Conservation (phyloP, 2,329 filamentous ascomycete genomes). For the Exutisphaerella laricina region DNA sequence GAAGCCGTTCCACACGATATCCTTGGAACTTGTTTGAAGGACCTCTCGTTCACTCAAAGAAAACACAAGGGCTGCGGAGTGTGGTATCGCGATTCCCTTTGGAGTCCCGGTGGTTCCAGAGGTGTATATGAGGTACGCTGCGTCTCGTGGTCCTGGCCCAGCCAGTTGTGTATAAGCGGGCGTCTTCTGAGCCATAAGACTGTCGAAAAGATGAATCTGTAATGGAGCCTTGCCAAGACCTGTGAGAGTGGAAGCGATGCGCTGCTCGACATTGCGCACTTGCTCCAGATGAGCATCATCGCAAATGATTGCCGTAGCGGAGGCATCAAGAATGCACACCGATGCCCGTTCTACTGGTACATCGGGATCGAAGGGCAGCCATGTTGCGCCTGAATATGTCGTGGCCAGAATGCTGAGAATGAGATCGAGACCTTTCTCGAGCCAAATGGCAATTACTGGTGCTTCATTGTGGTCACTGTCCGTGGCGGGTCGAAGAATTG, state of each 20-base stretch:
- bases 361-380: constrained; percentile 24
- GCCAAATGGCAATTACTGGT: constrained; percentile 21
- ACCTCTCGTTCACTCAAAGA: constrained; percentile 21
- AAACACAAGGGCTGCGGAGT: constrained; percentile 20
- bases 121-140: constrained; percentile 28
- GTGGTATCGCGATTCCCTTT: constrained; percentile 25
- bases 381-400: constrained; percentile 25
- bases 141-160: constrained; percentile 15
- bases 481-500: neutral
- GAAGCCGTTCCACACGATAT: constrained; percentile 22
- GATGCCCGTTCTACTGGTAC: constrained; percentile 22
- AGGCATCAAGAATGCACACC: constrained; percentile 17
- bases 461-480: constrained; percentile 1
- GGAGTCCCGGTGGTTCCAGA: constrained; percentile 27
- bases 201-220: constrained; percentile 11
- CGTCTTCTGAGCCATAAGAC: constrained; percentile 4
- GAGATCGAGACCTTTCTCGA: constrained; percentile 22
- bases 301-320: constrained; percentile 16
- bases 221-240: constrained; percentile 4
- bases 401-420: constrained; percentile 22
- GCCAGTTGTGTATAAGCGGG: neutral
- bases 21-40: constrained; percentile 13
- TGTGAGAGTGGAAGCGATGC: constrained; percentile 4
- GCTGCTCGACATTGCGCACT: constrained; percentile 13
- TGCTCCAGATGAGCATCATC: constrained; percentile 17